Evolutionary conservation across 164 flowering plant genomes (phyloP).

Genomic region (Tinospora cordifolia): DNA sequence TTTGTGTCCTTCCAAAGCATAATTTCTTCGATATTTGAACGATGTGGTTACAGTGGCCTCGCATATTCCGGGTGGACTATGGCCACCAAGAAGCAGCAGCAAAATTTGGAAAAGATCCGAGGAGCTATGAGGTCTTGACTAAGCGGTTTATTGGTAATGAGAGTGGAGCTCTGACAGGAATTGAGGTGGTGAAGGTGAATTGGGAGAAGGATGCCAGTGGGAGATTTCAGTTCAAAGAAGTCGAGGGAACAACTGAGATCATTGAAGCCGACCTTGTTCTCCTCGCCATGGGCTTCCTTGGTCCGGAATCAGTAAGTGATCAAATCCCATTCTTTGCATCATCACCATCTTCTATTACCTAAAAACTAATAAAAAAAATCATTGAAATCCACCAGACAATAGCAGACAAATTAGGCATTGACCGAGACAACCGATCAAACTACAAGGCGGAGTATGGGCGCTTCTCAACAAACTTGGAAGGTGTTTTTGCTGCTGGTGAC

Average conservation of each 20-base stretch:
- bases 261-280: conserved; percentile 84
- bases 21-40: not conserved
- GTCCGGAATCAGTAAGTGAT: conserved; percentile 80
- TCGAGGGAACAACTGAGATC: conserved; percentile 77
- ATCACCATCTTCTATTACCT: no score
- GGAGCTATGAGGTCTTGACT: conserved; percentile 86
- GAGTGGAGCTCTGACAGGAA: conserved; percentile 70
- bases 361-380: no score
- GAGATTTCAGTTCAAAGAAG: conserved; percentile 71
- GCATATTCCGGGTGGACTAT: conserved; percentile 92
- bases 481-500: conserved; percentile 96
- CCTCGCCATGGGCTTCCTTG: conserved; percentile 99
- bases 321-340: not conserved
- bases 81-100: conserved; percentile 95
- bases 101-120: conserved; percentile 92
- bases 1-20: not conserved
- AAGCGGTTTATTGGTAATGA: conserved; percentile 87
- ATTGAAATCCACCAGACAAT: conserved; percentile 39
- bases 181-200: conserved; percentile 66
- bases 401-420: conserved; percentile 72
- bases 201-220: conserved; percentile 97
- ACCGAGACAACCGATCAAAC: conserved; percentile 73
- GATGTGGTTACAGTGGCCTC: conserved; percentile 74
- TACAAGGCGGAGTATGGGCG: conserved; percentile 91
- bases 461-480: conserved; percentile 72